Percentiles rank a stretch among this genome's conserved stretches.
Conservation (phyloP, 768 basidiomycete genomes). For the Vararia minispora region DNA sequence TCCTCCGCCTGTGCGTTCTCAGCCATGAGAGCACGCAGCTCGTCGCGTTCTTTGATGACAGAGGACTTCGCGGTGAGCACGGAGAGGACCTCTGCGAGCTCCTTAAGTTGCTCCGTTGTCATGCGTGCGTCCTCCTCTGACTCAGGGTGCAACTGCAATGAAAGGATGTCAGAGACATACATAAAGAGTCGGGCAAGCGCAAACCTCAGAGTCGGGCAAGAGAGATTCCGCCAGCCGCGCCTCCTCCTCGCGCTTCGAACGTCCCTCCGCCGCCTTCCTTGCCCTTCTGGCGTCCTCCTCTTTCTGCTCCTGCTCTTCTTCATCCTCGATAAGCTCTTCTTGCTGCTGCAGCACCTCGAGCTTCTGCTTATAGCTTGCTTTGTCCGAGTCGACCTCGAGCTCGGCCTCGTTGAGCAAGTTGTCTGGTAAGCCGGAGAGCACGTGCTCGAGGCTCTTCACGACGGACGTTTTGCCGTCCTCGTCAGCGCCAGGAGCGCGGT, state of each 20-base stretch:
- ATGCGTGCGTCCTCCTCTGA: conserved; percentile 73
- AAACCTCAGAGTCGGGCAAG: conserved; percentile 84
- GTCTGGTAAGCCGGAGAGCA: conserved; percentile 86
- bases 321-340: conserved; percentile 98
- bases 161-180: background rate
- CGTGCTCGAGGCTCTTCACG: conserved; percentile 76
- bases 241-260: conserved; percentile 44
- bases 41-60: conserved; percentile 91
- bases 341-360: conserved; percentile 96
- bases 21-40: conserved; percentile 84
- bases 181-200: conserved; percentile 5
- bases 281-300: conserved; percentile 86
- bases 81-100: conserved; percentile 84
- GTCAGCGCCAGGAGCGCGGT: conserved; percentile 57
- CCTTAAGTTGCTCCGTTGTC: conserved; percentile 93
- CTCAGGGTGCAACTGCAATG: conserved; percentile 52
- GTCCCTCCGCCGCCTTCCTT: conserved; percentile 68
- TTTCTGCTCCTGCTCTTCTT: conserved; percentile 95
- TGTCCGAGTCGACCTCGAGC: conserved; percentile 88
- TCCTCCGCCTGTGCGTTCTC: conserved; percentile 88
- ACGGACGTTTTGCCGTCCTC: conserved; percentile 79
- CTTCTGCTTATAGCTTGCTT: conserved; percentile 95
- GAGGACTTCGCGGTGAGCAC: conserved; percentile 89
- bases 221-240: conserved; percentile 70
- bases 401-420: conserved; percentile 97